phyloP scores from a whole-genome alignment of 2,329 filamentous ascomycete species.

The Parafenestella ontariensis region DNA sequence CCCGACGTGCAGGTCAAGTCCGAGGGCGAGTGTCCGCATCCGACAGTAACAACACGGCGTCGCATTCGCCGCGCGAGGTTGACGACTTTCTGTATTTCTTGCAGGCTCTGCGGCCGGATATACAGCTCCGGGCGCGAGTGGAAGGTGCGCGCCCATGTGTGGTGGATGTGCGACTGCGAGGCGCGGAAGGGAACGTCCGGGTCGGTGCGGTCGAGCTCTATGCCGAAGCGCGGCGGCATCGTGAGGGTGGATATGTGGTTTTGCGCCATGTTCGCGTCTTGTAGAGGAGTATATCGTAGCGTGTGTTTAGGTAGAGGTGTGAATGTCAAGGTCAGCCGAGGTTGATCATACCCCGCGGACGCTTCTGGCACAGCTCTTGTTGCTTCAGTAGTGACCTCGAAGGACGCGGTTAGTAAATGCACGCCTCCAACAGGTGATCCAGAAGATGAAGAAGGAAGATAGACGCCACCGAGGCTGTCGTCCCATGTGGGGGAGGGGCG shows the following conservation, averaged over 20 bases:
- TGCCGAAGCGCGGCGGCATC: conserved; percentile 52
- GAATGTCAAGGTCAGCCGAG: not conserved
- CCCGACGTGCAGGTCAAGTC: conserved; percentile 90
- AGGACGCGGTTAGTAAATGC: not conserved
- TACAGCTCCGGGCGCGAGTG: conserved; percentile 89
- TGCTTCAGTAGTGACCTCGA: not conserved
- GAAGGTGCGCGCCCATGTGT: conserved; percentile 95
- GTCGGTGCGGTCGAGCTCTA: conserved; percentile 66
- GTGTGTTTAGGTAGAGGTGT: not conserved
- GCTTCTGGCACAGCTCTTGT: not conserved
- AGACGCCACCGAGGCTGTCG: not conserved
- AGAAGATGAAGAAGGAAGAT: not conserved
- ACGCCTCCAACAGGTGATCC: not conserved
- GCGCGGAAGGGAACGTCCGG: conserved; percentile 78
- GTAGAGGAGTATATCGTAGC: not conserved
- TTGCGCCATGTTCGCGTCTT: conserved; percentile 30
- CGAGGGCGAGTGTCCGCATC: conserved; percentile 90
- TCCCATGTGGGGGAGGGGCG: not conserved
- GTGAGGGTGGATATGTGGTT: conserved; percentile 30
- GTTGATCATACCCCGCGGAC: not conserved
- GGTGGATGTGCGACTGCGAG: conserved; percentile 74
- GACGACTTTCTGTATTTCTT: conserved; percentile 84
- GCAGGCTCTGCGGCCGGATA: conserved; percentile 79
- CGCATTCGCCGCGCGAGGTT: conserved; percentile 81
- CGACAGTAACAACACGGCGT: conserved; percentile 82